Conservation (phyloP, 208 protist genomes). For the Dictyostelium gargantuum region DNA sequence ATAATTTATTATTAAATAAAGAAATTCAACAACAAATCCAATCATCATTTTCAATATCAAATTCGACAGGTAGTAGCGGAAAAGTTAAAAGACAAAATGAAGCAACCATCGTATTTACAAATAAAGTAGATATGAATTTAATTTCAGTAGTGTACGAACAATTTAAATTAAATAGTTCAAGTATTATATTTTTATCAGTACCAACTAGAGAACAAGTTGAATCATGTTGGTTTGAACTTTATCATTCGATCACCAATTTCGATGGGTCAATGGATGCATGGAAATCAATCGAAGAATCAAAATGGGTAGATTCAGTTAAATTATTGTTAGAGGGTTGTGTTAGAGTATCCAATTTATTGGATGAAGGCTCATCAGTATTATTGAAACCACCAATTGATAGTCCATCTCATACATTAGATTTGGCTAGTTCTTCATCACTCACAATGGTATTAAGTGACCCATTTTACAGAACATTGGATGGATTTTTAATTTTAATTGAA, state of each 20-base stretch:
- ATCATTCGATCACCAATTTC: background rate
- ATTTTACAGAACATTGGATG: slow-evolving; percentile 94
- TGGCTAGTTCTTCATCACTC: slow-evolving; percentile 74
- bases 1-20: background rate
- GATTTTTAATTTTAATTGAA: slow-evolving; percentile 94
- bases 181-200: slow-evolving; percentile 17
- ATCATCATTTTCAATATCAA: background rate
- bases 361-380: background rate
- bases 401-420: background rate
- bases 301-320: background rate
- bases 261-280: slow-evolving; percentile 39
- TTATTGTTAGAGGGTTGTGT: slow-evolving; percentile 4
- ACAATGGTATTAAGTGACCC: slow-evolving; percentile 92
- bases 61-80: too few species aligned
- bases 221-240: slow-evolving; percentile 16
- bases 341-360: background rate
- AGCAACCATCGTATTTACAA: slow-evolving; percentile 36
- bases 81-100: background rate
- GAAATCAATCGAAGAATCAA: slow-evolving; percentile 10
- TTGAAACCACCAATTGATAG: background rate
- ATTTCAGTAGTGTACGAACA: slow-evolving; percentile 5
- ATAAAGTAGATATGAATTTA: slow-evolving; percentile 17
- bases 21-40: background rate
- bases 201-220: background rate
- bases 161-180: slow-evolving; percentile 17